Evolutionary conservation across 352 stramenopile genomes (phyloP), one percentile per base, ranked within the genome.

Genomic region (Phytopythium cucurbitacearum): DNA sequence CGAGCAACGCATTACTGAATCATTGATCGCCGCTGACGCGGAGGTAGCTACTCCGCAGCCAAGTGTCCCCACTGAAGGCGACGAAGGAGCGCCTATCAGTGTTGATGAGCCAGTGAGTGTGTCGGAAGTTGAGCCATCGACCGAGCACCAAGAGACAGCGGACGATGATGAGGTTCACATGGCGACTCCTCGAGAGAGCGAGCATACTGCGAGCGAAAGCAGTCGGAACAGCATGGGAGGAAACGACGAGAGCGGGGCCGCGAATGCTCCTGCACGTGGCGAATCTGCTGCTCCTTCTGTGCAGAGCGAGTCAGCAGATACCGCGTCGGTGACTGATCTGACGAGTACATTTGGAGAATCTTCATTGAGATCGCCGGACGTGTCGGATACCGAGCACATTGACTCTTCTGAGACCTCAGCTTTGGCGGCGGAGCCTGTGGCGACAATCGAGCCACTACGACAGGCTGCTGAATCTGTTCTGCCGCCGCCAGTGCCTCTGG

Each of bases 291-390:
- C 48, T 32, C 66, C 37, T 28, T 28, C 21, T 28, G 21, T 28
- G 21, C 21, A 28, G 5, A 64, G 77, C 42, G 68, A 67, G 8
- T 56, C 62, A 21, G 75, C 69, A 3, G 83, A 94, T 38, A 74
- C 85, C 11, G 85, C 81, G 41, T 93, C 84, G 16, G 84, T 95
- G 28, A 69, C 84, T 51, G 85, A 83, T n/a, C 67, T 95, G 51
- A 77, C 85, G 5, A 95, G 85, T 50, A 91, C 83, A 16, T 69
- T 95, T 41, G 82, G 80, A 10, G 81, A 93, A 57, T 91, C 77
- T 7, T 93, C 83, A 2, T 60, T 95, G 40, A 73, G 79, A 2
- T 94, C 85, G 32, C 85, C 83, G 28, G 64, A 74, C 35, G 76
- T 77, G 50, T 76, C 65, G 37, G 75, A 85, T 51, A 64, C 56